These are phyloP conservation scores for Claviceps arundinis DNA, from an alignment of 2,329 filamentous ascomycete genomes.

Conservation along the genomic window DNA sequence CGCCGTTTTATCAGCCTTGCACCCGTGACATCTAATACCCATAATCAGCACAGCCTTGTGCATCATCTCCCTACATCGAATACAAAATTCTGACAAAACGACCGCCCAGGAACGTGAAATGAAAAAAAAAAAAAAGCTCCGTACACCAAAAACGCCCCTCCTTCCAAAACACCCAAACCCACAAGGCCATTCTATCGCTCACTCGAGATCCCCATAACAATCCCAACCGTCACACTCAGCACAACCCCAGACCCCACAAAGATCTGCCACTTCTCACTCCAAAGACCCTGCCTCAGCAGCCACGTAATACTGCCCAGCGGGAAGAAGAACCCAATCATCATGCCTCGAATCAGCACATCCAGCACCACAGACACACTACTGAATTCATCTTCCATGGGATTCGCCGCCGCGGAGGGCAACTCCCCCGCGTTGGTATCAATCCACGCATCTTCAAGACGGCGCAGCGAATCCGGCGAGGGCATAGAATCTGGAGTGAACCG, in stretches of 20 bases:
- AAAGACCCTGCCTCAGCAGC: slow-evolving; percentile 75
- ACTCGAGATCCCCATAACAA: slow-evolving; percentile 38
- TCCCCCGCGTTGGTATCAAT: slow-evolving; percentile 54
- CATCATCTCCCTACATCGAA: too few relatives aligned
- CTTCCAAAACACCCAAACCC: too few relatives aligned
- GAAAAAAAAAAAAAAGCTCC: neutral
- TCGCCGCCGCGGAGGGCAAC: slow-evolving; percentile 23
- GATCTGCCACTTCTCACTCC: slow-evolving; percentile 70
- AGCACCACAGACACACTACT: slow-evolving; percentile 43
- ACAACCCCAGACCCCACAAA: slow-evolving; percentile 77
- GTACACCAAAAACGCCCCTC: neutral
- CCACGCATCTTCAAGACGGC: slow-evolving; percentile 78
- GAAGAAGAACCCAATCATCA: slow-evolving; percentile 90
- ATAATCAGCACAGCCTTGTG: too few relatives aligned
- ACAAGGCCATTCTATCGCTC: slow-evolving; percentile 11
- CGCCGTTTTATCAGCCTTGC: too few relatives aligned
- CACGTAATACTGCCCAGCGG: slow-evolving; percentile 76
- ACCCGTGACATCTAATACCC: too few relatives aligned
- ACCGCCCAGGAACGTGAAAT: neutral
- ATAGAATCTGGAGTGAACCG: slow-evolving; percentile 80
- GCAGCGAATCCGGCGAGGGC: slow-evolving; percentile 64
- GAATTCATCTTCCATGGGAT: slow-evolving; percentile 29
- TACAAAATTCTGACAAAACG: too few relatives aligned
- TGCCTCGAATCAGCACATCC: slow-evolving; percentile 78
- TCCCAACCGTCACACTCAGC: slow-evolving; percentile 64